Conservation (phyloP, 1,139 yeast species). For the Meyerozyma guilliermondii region DNA sequence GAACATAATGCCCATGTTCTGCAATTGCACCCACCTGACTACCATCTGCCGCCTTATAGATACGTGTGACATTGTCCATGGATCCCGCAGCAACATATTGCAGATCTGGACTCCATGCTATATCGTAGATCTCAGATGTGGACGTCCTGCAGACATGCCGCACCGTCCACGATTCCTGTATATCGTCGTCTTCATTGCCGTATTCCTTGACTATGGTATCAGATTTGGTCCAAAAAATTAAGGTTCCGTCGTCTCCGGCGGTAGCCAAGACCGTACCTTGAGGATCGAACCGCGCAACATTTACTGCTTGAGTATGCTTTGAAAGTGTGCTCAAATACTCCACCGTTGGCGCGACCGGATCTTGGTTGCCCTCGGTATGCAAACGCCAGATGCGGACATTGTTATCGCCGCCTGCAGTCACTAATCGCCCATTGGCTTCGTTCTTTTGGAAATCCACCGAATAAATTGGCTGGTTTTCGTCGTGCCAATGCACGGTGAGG, state of each 20-base stretch:
- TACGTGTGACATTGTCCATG: slow-evolving; percentile 79
- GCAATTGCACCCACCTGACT: slow-evolving; percentile 56
- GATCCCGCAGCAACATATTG: slow-evolving; percentile 77
- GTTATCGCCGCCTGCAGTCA: slow-evolving; percentile 94
- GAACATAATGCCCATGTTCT: slow-evolving; percentile 85
- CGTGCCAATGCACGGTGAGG: slow-evolving; percentile 76
- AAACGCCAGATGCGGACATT: slow-evolving; percentile 67
- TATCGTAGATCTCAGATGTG: slow-evolving; percentile 78
- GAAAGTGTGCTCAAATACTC: slow-evolving; percentile 71
- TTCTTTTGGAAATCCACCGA: slow-evolving; percentile 72
- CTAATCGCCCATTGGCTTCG: slow-evolving; percentile 40
- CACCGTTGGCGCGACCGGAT: slow-evolving; percentile 21
- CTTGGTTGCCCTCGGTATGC: slow-evolving; percentile 7
- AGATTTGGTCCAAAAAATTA: slow-evolving; percentile 70
- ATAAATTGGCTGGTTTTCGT: slow-evolving; percentile 77
- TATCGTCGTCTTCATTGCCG: slow-evolving; percentile 43
- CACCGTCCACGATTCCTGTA: slow-evolving; percentile 69
- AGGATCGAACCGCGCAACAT: slow-evolving; percentile 77
- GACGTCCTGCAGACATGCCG: slow-evolving; percentile 52
- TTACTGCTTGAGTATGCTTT: slow-evolving; percentile 93
- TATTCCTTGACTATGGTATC: slow-evolving; percentile 52
- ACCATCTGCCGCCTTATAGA: slow-evolving; percentile 58
- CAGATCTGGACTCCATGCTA: slow-evolving; percentile 88
- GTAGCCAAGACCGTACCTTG: slow-evolving; percentile 68
- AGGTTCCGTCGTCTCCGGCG: slow-evolving; percentile 93